Percentiles rank a stretch among this genome's conserved stretches.
Evolutionary conservation across 2,329 filamentous ascomycete species (phyloP).

Genomic region (Pseudogymnoascus sp.): DNA sequence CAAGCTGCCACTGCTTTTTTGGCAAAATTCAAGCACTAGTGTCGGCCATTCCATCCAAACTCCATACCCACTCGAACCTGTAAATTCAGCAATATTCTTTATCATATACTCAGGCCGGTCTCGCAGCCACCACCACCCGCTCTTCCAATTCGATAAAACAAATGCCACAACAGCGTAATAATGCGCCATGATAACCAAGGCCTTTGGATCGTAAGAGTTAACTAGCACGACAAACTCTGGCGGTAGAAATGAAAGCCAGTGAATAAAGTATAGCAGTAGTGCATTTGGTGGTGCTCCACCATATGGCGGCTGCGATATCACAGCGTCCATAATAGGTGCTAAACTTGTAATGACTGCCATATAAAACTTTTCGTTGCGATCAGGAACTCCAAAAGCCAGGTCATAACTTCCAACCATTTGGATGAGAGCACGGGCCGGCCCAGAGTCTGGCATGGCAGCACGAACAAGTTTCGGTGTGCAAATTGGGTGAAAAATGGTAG

Average conservation of each 20-base stretch:
- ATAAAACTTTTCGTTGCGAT: not conserved
- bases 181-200: conserved; percentile 17
- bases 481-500: conserved; percentile 10
- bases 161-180: conserved; percentile 17
- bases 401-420: not conserved
- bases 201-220: conserved; percentile 14
- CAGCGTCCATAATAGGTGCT: not conserved
- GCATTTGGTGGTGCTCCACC: conserved; percentile 11
- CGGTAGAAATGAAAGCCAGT: conserved; percentile 18
- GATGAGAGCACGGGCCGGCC: conserved; percentile 9
- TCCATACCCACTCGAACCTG: conserved; percentile 9
- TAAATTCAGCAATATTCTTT: conserved; percentile 14
- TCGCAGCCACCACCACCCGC: conserved; percentile 17
- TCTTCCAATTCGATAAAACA: conserved; percentile 12
- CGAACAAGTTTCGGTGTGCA: conserved; percentile 12
- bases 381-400: not conserved
- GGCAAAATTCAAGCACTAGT: not conserved
- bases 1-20: not conserved
- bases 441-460: conserved; percentile 11
- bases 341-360: not conserved
- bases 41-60: conserved; percentile 17
- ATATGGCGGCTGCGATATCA: not conserved
- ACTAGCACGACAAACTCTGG: conserved; percentile 14
- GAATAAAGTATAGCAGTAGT: conserved; percentile 15
- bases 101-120: conserved; percentile 19